Base-by-base conservation (phyloP, 352 stramenopile species). In the Globisporangium recalcitrans region DNA sequence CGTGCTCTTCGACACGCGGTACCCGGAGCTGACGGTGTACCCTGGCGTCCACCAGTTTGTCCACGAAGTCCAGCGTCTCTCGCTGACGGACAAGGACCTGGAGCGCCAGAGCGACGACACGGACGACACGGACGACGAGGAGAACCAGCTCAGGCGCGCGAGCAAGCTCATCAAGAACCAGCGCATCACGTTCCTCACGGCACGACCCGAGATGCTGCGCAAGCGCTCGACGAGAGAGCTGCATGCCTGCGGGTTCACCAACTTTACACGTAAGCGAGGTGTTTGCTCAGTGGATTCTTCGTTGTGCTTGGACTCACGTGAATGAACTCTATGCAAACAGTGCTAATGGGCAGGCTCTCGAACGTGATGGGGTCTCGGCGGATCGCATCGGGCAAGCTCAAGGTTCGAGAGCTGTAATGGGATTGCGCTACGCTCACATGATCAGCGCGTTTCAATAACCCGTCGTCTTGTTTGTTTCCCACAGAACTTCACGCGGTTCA, bases 21-120 rank as follows among this genome's bases (percentile, higher is more conserved):
- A 93, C 59, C 84, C 84, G 22, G 80, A 91, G 52, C 70, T 93
- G 32, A 91, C 84, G 11, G 82, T 93, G 4, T 93, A 93, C 47
- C 84, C 84, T 8, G 84, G 84, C 55, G 82, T 91, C 14, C 81
- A 91, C 68, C 84, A 93, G 74, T 93, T 93, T 32, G 80, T 87
- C 13, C 73, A 91, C 26, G 84, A 93, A 62, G 64, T 93, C 13
- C 70, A 89, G 63, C 74, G 75, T 2, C 63, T 75, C 34, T 77
- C 68, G 22, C 64, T 65, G 26, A 58, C 65, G 3, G 42, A 72
- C 6, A 62, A 67, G 26, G 56, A 58, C 16, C 62, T 69, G 46
- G 69, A 68, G 14, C 67, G 55, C 14, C 67, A 59, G 46, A 40
- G 24, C 13, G 16, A 24, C 26, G 52, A 51, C 8, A 52, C 27